Evolutionary conservation across 1,139 yeast species (phyloP).

Genomic region (Blastobotrys elegans): DNA sequence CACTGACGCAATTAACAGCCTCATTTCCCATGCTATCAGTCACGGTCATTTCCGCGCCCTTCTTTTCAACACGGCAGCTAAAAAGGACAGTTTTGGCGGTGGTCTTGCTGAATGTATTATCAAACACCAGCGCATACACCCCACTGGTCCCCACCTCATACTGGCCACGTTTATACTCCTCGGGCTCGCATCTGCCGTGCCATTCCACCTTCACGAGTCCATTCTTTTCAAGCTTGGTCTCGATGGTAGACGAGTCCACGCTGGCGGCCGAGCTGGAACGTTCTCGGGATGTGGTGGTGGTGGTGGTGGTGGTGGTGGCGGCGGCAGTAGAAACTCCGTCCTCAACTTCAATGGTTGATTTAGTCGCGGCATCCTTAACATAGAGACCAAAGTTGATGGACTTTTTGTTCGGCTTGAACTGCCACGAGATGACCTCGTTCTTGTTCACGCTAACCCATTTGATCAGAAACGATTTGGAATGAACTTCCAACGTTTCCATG

Average conservation of each 20-base stretch:
- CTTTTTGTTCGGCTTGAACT: constrained; percentile 74
- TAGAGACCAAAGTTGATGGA: constrained; percentile 70
- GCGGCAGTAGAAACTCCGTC: neutral
- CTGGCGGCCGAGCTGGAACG: constrained; percentile 13
- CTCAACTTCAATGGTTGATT: neutral
- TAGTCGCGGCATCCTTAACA: constrained; percentile 23
- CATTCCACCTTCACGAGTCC: constrained; percentile 35
- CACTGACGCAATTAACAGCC: constrained; percentile 20
- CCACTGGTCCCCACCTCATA: constrained; percentile 52
- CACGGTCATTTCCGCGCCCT: constrained; percentile 14
- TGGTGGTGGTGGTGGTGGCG: constrained; percentile 3
- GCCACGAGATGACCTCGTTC: constrained; percentile 66
- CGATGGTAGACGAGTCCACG: constrained; percentile 17
- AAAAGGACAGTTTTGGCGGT: constrained; percentile 77
- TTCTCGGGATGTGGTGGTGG: constrained; percentile 1
- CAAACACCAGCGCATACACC: constrained; percentile 82
- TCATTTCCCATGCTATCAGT: neutral
- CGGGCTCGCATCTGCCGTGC: constrained; percentile 36
- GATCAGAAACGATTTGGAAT: constrained; percentile 80
- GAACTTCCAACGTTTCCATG: constrained; percentile 87
- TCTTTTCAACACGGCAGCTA: constrained; percentile 43
- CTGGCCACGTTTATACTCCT: constrained; percentile 46
- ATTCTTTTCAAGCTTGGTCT: constrained; percentile 30
- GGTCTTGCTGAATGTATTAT: constrained; percentile 84
- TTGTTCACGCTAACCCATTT: constrained; percentile 84